phyloP scores from a whole-genome alignment of 495 filamentous ascomycete genomes.

The Penicillium cosmopolitanum region DNA sequence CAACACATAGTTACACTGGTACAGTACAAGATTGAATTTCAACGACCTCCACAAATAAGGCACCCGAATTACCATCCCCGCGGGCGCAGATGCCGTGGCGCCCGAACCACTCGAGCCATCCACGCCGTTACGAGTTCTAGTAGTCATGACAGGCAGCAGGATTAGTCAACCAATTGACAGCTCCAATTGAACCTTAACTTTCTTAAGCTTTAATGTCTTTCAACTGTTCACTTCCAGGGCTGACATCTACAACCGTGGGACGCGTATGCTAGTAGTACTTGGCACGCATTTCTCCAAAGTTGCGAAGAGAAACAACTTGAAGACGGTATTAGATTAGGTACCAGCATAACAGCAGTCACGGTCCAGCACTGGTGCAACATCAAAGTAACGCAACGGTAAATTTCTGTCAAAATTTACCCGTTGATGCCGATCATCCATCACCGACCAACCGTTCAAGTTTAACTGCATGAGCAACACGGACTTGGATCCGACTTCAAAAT shows the following conservation, averaged over 20 bases:
- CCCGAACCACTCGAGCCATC: neutral
- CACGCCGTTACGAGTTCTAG: neutral
- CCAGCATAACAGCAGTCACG: neutral
- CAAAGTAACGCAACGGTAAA: neutral
- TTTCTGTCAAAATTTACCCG: neutral
- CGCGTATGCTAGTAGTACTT: neutral
- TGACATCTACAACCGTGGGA: neutral
- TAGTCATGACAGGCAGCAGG: neutral
- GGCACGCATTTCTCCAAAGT: too few species aligned
- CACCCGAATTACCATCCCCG: too few species aligned
- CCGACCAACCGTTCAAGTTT: neutral
- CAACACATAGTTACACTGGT: too few species aligned
- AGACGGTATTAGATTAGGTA: too few species aligned
- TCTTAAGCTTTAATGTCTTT: neutral
- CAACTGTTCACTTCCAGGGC: neutral
- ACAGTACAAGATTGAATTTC: too few species aligned
- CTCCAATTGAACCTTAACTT: neutral
- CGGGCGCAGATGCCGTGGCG: neutral
- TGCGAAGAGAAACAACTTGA: too few species aligned
- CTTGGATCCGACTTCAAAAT: neutral
- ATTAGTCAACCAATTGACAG: constrained; percentile 3
- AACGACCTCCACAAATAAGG: too few species aligned
- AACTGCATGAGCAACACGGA: neutral
- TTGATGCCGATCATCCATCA: neutral
- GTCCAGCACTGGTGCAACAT: neutral